phyloP scores from a whole-genome alignment of 2,329 filamentous ascomycete species.

The Aspergillus uvarum region DNA sequence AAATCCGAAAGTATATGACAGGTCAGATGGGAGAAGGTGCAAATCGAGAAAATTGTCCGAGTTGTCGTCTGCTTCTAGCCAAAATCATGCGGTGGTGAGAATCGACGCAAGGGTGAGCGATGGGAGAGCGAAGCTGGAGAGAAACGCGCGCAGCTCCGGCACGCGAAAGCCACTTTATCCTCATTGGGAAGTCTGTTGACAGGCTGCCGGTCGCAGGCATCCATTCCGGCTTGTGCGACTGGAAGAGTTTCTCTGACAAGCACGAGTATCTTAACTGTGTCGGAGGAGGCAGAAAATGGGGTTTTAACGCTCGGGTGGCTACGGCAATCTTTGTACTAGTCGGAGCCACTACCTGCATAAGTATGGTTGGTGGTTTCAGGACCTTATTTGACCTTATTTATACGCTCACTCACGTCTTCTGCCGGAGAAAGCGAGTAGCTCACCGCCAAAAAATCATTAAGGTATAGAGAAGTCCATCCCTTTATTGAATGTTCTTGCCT shows the following conservation, averaged over 20 bases:
- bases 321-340: no score
- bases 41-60: not conserved
- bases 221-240: not conserved
- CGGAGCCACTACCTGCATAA: no score
- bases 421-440: no score
- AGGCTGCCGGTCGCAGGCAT: conserved; percentile 8
- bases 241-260: no score
- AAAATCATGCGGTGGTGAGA: conserved; percentile 14
- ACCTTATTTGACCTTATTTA: no score
- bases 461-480: no score
- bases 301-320: no score
- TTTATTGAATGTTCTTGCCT: no score
- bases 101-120: conserved; percentile 22
- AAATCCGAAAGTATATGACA: conserved; percentile 1
- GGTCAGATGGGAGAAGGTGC: not conserved
- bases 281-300: no score
- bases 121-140: conserved; percentile 7
- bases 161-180: conserved; percentile 41
- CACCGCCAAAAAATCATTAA: no score
- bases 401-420: no score
- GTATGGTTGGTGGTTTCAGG: no score
- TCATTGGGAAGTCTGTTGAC: conserved; percentile 36
- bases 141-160: conserved; percentile 20
- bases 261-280: not conserved
- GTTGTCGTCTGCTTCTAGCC: not conserved